Base-by-base conservation (phyloP, 2,329 filamentous ascomycete species). In the Scedosporium boydii region DNA sequence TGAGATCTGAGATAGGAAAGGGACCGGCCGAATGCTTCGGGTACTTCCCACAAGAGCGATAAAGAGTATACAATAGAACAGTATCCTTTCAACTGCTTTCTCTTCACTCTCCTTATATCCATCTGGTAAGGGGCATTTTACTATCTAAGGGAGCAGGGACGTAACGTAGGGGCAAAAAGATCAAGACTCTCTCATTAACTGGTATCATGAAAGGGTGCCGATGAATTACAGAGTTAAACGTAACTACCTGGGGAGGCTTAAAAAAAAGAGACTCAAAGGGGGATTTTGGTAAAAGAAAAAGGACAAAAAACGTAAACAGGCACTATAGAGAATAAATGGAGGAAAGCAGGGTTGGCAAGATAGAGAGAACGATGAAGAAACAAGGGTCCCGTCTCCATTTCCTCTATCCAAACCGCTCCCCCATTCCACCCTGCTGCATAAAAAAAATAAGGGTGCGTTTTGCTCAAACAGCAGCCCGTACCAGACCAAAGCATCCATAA, bases 121-220 rank as follows among this genome's bases (percentile, higher is more conserved):
- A 46, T 48, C 16, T 48, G 18, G n/a, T 5, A 48, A 6, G 1
- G n/a, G 4, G 14, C 9, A 7, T 23, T 48, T 48, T 16, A 18
- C 18, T 4, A 3, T 38, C 44, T 3, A 48, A 48, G 18, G 44
- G 44, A 18, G 7, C 44, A 48, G 10, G 44, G 1, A 38, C 34
- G 3, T 38, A 38, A 14, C 10, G 12, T 23, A 48, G 21, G 21
- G 21, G 29, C 23, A 51, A 44, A 41, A 56, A 56, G 38, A 41
- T 55, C 48, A 61, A 61, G n/a, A 56, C 48, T 61, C 59, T 61
- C 59, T 55, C 59, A 61, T 61, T 61, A 61, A 61, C 48, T 61
- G 59, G 59, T 61, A 61, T 61, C 59, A 61, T 61, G 59, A 61
- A 61, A 61, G 59, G 46, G 59, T 61, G 51, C 27, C 46, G 59